Base-by-base conservation (phyloP, 2,329 filamentous ascomycete species). In the Emydomyces testavorans region DNA sequence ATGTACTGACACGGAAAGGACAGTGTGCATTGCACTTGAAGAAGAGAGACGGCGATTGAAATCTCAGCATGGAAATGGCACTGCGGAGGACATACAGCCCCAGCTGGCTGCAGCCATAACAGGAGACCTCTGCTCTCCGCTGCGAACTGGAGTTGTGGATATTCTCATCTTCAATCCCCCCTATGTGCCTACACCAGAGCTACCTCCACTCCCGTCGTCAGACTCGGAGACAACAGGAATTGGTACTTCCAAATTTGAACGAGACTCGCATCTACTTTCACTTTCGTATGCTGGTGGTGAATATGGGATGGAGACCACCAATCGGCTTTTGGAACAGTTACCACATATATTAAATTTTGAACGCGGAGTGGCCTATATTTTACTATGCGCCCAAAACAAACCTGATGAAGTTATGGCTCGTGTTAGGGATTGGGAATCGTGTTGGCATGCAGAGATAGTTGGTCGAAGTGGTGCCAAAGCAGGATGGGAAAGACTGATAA, bases 81-180 rank as follows among this genome's bases (percentile, higher is more conserved):
- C 29, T 5, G 23, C n/a, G 7, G 18, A 7, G 24, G 29, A 6
- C 10, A 15, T 0, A 65, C 57, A 65, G 44, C 74, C 70, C 2
- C 57, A 68, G 6, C 85, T 83, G 56, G 65, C 92, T 6, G 82
- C 79, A 34, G 76, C 82, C 15, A 62, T 82, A 21, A 79, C 79
- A 50, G 82, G 78, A 1, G 86, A 96, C 60, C 73, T 98, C 0
- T 73, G 75, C 3, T 65, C 75, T 2, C 70, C 81, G 0, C 67
- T 93, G 34, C 73, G 75, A 6, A 60, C 69, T 0, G 70, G 73
- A 2, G 66, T 68, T 32, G 75, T 94, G 4, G 92, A 98, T 61
- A 75, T 98, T 8, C 74, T 98, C 53, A 76, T 98, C 23, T 98
- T 96, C 74, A 98, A 98, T 62, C 92, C 92, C 46, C 92, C 92